Evolutionary conservation across 495 filamentous ascomycete genomes (phyloP), one percentile per base, ranked within the genome.

Genomic region (Daldinia vernicosa): DNA sequence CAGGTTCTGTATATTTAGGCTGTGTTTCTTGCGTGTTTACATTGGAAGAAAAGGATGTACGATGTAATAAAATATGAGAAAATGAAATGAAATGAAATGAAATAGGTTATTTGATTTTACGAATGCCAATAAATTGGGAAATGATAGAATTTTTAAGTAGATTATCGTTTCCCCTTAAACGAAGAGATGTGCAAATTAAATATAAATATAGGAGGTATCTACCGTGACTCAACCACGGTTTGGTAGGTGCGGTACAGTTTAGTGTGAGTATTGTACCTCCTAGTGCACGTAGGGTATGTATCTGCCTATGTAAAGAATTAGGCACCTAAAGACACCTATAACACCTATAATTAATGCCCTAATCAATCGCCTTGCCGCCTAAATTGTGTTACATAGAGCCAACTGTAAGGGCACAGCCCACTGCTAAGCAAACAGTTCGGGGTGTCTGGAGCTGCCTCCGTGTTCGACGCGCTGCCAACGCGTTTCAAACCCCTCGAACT

Each of bases 381-480:
- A 53, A 53, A 30, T 30, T 28, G 26, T 30, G 11, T 9, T 30
- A 37, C 54, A 37, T n/a, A 37, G 30, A 11, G 32, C 15, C 19
- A 24, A 33, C 54, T 37, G 32, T 57, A 57, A 24, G 54, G n/a
- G 22, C 24, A 52, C 32, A 32, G 27, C 40, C 22, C 27, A n/a
- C 26, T 54, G 28, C 28, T 57, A 37, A 15, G 11, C 15, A 57
- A 12, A 57, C 54, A 57, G 54, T n/a, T 53, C 7, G 54, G 54
- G 54, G 30, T 37, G 24, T 22, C 54, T 57, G 54, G 54, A 57
- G 33, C 33, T 57, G 12, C 54, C 54, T 57, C 54, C 53, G 53
- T 56, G 19, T 30, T 39, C 33, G 30, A 56, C 53, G 53, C 53
- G 53, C 28, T 56, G n/a, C 28, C 53, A 35, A 56, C 53, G 53